Base-by-base conservation (phyloP, 2,329 filamentous ascomycete genomes). In the Botrytis sinoallii region DNA sequence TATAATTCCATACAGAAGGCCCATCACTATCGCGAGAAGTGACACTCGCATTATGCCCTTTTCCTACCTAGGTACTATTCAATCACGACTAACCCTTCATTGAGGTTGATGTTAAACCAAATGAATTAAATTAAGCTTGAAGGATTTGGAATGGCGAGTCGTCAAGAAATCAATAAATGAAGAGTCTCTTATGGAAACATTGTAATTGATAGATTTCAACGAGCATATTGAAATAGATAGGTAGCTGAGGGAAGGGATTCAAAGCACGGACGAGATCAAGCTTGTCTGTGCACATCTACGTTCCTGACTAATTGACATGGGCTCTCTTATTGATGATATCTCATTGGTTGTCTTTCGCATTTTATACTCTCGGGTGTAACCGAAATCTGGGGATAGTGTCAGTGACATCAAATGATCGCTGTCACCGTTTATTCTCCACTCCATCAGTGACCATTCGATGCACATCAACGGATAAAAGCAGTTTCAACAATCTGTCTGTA, bases 281-380 rank as follows among this genome's bases (percentile, higher is more conserved):
- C 42, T 66, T 44, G 64, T 32, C 67, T 42, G 67, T 70, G 67
- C 67, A 44, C 52, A 10, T 29, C 22, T 22, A 32, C 18, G 66
- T 69, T 69, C 66, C 66, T 69, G 66, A 69, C 66, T 69, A 71
- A 65, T 3, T 55, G 38, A 40, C 57, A 40, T 20, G 32, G 22
- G n/a, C 14, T 12, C 7, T 35, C 46, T 20, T 46, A n/a, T 61
- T 29, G n/a, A 64, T 29, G 69, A n/a, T 22, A 61, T 38, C 25
- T 40, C 42, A 71, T 71, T 71, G 69, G 69, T 12, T 71, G 42
- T 25, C 48, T 65, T 44, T 29, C 25, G 29, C 4, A 38, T 48
- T 65, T 71, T 71, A 65, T 22, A 40, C 59, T 71, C 29, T 46
- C 32, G 69, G 57, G 20, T 63, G 32, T 63, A 63, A 40, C 57